Percentiles rank a stretch among this genome's conserved stretches.
phyloP scores from a whole-genome alignment of 1,139 yeast genomes.

The Magnusiomyces fungicola region DNA sequence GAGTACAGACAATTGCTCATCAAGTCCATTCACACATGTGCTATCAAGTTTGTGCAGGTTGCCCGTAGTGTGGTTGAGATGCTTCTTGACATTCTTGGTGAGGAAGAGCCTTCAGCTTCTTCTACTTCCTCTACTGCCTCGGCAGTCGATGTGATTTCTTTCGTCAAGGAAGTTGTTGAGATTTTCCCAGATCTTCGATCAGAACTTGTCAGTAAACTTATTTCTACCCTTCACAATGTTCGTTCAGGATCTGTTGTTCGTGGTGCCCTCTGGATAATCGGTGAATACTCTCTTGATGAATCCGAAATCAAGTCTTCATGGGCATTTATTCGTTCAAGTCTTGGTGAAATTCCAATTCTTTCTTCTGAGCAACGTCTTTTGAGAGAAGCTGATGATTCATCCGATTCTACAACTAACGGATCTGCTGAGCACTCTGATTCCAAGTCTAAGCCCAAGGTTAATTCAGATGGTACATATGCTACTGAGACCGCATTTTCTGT shows the following conservation, averaged over 20 bases:
- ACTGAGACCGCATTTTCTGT: conserved; percentile 78
- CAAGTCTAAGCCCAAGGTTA: conserved; percentile 62
- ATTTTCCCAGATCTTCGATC: conserved; percentile 77
- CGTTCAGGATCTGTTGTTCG: conserved; percentile 88
- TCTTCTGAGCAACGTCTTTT: conserved; percentile 55
- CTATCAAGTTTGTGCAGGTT: conserved; percentile 81
- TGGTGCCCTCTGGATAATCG: conserved; percentile 92
- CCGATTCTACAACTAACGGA: conserved; percentile 24
- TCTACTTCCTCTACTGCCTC: conserved; percentile 37
- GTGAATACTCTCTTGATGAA: conserved; percentile 78
- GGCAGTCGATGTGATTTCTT: conserved; percentile 83
- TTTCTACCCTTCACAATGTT: conserved; percentile 55
- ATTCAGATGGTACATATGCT: conserved; percentile 98
- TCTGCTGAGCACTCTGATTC: conserved; percentile 32
- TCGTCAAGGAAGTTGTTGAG: conserved; percentile 90
- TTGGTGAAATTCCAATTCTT: conserved; percentile 89
- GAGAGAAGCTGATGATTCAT: conserved; percentile 34
- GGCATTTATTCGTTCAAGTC: conserved; percentile 72
- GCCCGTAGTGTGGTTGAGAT: conserved; percentile 88
- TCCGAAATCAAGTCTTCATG: conserved; percentile 74
- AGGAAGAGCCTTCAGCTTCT: conserved; percentile 60
- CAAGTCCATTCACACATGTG: conserved; percentile 83
- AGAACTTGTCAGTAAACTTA: conserved; percentile 56
- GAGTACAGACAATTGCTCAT: conserved; percentile 89
- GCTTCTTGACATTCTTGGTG: conserved; percentile 78